phyloP scores from a whole-genome alignment of 1,284 basidiomycete species.

The Mycena citricolor region DNA sequence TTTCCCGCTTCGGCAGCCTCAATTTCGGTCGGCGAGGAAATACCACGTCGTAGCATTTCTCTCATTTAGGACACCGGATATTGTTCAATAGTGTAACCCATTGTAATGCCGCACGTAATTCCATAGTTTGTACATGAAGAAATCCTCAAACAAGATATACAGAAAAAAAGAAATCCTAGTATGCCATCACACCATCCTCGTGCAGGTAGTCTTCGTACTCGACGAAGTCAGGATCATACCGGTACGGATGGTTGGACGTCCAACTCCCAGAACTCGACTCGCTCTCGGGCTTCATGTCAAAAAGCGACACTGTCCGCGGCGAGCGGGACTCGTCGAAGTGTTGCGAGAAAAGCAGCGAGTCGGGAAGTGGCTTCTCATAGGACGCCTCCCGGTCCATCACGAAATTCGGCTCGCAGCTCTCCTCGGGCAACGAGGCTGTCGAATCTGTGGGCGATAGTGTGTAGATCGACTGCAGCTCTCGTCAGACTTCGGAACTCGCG shows the following conservation, averaged over 20 bases:
- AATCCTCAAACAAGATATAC: constrained; percentile 6
- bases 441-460: constrained; percentile 37
- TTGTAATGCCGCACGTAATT: constrained; percentile 9
- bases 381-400: too few relatives aligned
- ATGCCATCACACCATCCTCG: constrained; percentile 13
- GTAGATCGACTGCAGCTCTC: constrained; percentile 47
- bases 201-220: constrained; percentile 10
- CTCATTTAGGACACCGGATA: constrained; percentile 11
- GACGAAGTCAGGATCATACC: constrained; percentile 2
- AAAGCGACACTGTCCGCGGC: too few relatives aligned
- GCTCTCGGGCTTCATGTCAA: constrained; percentile 18
- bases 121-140: constrained; percentile 12
- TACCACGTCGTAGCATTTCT: constrained; percentile 26
- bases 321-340: constrained; percentile 9
- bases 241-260: constrained; percentile 16
- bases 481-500: too few relatives aligned
- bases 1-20: constrained; percentile 72
- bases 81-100: constrained; percentile 7
- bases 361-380: constrained; percentile 4
- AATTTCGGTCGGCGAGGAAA: constrained; percentile 61
- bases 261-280: constrained; percentile 23
- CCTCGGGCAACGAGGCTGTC: constrained; percentile 35
- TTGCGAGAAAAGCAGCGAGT: constrained; percentile 10
- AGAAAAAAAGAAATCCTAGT: background rate
- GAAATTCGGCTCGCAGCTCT: too few relatives aligned